Percentiles rank a stretch among this genome's conserved stretches.
phyloP scores from a whole-genome alignment of 371 early-diverging fungal species.

The Zopfochytrium polystomum region DNA sequence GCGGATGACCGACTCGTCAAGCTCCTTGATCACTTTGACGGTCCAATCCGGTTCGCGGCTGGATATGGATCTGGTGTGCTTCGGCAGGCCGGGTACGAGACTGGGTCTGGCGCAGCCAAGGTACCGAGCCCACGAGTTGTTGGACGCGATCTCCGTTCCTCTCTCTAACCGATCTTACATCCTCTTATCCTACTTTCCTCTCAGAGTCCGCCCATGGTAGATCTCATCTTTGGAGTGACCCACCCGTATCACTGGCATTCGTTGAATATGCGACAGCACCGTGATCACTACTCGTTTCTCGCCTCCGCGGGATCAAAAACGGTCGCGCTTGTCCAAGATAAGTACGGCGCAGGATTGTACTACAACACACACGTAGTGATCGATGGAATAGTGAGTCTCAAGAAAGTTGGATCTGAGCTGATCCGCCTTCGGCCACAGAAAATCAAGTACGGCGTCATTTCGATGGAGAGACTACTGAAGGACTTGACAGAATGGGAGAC shows the following conservation, averaged over 20 bases:
- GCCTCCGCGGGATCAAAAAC: constrained; percentile 66
- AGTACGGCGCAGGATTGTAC: constrained; percentile 88
- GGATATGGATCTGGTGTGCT: constrained; percentile 96
- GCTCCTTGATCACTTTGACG: constrained; percentile 37
- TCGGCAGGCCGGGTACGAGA: constrained; percentile 77
- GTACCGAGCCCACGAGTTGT: constrained; percentile 3
- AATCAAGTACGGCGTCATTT: constrained; percentile 95
- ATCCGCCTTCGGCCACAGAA: constrained; percentile 37
- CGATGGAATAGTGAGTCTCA: constrained; percentile 67
- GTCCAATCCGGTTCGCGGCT: constrained; percentile 71
- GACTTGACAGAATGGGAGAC: constrained; percentile 94
- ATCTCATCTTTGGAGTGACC: constrained; percentile 93
- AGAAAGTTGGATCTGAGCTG: background rate
- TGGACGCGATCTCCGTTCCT: background rate
- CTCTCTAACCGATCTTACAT: constrained; percentile 3
- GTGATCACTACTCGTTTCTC: constrained; percentile 83
- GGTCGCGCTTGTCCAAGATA: constrained; percentile 74
- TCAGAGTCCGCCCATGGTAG: constrained; percentile 78
- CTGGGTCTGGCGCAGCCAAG: too few relatives aligned
- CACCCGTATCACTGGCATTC: constrained; percentile 96
- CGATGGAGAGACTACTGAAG: constrained; percentile 75
- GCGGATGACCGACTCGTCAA: constrained; percentile 15
- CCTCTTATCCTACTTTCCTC: constrained; percentile 1
- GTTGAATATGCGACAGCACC: constrained; percentile 85
- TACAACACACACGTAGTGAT: constrained; percentile 91